Percentiles rank a stretch among this genome's conserved stretches.
Evolutionary conservation across 768 basidiomycete genomes (phyloP).

Genomic region (Termitomyces sp.): DNA sequence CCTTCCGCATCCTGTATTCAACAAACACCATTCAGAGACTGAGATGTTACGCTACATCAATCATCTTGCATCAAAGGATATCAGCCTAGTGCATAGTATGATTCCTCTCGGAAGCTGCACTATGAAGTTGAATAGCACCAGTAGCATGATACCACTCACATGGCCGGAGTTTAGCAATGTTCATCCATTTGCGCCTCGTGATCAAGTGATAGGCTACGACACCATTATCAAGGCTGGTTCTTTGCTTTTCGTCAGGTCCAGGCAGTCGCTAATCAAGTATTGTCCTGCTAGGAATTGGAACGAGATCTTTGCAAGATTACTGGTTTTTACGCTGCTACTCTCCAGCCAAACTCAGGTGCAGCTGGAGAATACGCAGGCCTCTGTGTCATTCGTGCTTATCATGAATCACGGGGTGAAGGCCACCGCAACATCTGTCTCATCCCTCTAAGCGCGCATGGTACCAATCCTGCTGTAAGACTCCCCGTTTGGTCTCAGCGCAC

Average conservation of each 20-base stretch:
- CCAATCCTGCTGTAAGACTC: conserved; percentile 86
- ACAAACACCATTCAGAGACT: conserved; percentile 96
- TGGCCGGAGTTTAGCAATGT: conserved; percentile 90
- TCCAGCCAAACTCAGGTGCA: conserved; percentile 99
- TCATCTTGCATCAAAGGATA: conserved; percentile 91
- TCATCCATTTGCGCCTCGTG: conserved; percentile 89
- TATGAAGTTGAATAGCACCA: conserved; percentile 98
- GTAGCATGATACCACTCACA: conserved; percentile 95
- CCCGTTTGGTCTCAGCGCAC: not conserved
- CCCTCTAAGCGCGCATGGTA: conserved; percentile 95
- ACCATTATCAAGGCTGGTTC: conserved; percentile 68
- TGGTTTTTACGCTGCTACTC: conserved; percentile 92
- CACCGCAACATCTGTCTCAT: conserved; percentile 92
- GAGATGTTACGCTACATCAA: conserved; percentile 98
- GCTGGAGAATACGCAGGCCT: conserved; percentile 98
- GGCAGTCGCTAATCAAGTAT: not conserved
- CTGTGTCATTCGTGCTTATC: conserved; percentile 90
- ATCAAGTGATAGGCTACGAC: conserved; percentile 88
- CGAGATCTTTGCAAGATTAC: conserved; percentile 90
- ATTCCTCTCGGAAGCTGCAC: conserved; percentile 95
- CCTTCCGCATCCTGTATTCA: conserved; percentile 89
- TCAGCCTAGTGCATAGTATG: conserved; percentile 94
- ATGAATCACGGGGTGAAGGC: conserved; percentile 81
- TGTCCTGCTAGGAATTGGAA: conserved; percentile 74
- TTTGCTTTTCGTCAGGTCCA: not conserved